Evolutionary conservation across 257 asterid species (phyloP).

Genomic region (Solanum raphanifolium): DNA sequence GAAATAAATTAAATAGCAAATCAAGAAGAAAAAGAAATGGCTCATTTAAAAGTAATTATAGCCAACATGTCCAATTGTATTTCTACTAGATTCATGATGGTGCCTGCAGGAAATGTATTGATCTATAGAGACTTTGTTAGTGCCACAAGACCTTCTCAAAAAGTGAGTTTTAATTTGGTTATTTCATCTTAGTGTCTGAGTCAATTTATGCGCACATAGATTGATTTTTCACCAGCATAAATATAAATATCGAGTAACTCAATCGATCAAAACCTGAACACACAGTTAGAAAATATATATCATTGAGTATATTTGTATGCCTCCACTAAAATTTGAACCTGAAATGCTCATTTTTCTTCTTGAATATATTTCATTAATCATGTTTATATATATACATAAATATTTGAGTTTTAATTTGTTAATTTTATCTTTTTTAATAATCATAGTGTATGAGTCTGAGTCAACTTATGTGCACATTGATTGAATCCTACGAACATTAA

Average conservation of each 20-base stretch:
- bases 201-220: fast-evolving
- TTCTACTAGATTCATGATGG: conserved; percentile 3
- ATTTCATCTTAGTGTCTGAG: background rate
- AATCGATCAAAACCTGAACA: background rate
- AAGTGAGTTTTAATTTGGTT: conserved; percentile 19
- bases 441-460: background rate
- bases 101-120: conserved; percentile 14
- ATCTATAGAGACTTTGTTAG: conserved; percentile 37
- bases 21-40: conserved; percentile 11
- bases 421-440: background rate
- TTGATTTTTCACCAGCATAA: fast-evolving
- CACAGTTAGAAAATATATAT: background rate
- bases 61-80: conserved; percentile 14
- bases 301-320: background rate
- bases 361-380: background rate
- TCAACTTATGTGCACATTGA: background rate
- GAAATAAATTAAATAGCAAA: background rate
- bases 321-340: background rate
- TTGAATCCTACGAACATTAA: background rate
- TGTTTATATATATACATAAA: no score
- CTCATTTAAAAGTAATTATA: conserved; percentile 9
- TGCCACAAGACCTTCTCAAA: conserved; percentile 34
- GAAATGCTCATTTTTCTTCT: background rate
- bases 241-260: background rate
- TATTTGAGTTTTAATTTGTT: conserved; percentile 1